Conservation (phyloP, 139 green algal species). For the Chlamydomonas incerta region DNA sequence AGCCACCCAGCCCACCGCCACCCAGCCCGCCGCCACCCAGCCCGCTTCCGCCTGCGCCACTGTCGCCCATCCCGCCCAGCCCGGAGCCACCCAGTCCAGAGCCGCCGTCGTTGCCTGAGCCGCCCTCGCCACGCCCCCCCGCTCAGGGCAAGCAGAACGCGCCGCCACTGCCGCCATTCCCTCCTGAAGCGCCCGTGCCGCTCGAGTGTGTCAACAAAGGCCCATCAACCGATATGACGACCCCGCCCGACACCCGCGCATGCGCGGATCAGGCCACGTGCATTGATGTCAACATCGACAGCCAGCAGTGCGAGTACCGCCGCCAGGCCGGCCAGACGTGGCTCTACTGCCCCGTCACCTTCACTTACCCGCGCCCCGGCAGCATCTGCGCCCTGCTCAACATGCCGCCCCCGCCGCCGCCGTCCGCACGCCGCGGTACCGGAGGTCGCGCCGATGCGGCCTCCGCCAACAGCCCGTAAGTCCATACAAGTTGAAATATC, state of each 20-base stretch:
- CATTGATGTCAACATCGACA: background rate
- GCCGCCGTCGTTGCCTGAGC: too few relatives aligned
- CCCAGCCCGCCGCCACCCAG: too few relatives aligned
- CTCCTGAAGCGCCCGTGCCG: background rate
- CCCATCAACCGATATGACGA: background rate
- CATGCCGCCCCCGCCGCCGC: background rate
- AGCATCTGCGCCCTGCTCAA: background rate
- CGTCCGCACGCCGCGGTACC: background rate
- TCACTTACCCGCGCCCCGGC: background rate
- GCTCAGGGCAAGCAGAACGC: background rate
- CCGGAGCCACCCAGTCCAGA: too few relatives aligned
- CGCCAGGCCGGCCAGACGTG: background rate
- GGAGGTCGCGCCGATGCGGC: background rate
- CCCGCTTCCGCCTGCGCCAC: too few relatives aligned
- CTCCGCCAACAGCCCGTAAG: too few relatives aligned
- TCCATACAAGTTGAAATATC: too few relatives aligned
- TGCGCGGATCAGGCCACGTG: background rate
- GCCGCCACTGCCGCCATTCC: background rate
- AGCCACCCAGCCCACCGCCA: background rate
- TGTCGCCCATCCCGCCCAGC: background rate
- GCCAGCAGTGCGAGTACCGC: background rate
- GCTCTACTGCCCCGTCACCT: background rate
- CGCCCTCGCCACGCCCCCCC: too few relatives aligned
- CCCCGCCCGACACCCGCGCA: background rate
- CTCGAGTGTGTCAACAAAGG: background rate